Percentiles rank a stretch among this genome's conserved stretches.
These are phyloP conservation scores for Ustulina deusta DNA, from an alignment of 2,329 filamentous ascomycete species.

Conservation along the genomic window DNA sequence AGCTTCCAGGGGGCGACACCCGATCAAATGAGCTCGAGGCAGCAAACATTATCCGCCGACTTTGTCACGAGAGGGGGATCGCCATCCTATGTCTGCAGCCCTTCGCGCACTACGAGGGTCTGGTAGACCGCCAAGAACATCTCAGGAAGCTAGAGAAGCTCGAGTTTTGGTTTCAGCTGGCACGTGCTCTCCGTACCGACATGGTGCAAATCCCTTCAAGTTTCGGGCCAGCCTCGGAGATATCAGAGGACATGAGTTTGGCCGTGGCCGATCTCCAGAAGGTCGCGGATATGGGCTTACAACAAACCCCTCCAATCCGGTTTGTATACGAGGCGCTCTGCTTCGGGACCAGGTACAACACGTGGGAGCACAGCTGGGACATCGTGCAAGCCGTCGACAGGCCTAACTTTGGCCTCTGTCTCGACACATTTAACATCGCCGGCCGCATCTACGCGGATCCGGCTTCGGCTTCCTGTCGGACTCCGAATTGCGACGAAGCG, in stretches of 20 bases:
- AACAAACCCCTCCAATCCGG: conserved; percentile 66
- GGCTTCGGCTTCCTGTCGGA: conserved; percentile 62
- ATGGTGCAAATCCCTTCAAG: conserved; percentile 80
- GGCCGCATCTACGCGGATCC: conserved; percentile 79
- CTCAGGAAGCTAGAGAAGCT: conserved; percentile 70
- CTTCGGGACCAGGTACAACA: conserved; percentile 77
- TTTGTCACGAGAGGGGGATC: conserved; percentile 69
- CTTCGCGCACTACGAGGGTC: conserved; percentile 82
- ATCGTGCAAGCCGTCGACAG: conserved; percentile 73
- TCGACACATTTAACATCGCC: conserved; percentile 84
- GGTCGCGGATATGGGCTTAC: conserved; percentile 74
- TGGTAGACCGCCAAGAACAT: conserved; percentile 72
- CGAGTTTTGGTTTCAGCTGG: conserved; percentile 76
- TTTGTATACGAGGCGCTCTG: conserved; percentile 81
- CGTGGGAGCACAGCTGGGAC: conserved; percentile 79
- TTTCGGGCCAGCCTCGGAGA: conserved; percentile 66
- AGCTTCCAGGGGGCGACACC: conserved; percentile 57
- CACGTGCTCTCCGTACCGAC: conserved; percentile 73
- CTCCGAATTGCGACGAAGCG: conserved; percentile 65
- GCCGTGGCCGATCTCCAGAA: conserved; percentile 72
- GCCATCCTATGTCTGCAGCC: conserved; percentile 78
- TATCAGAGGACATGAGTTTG: conserved; percentile 62
- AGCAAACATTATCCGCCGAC: conserved; percentile 65
- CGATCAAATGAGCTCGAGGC: conserved; percentile 65
- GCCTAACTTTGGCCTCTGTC: conserved; percentile 79